These are phyloP conservation scores for Entophlyctis luteolus DNA, from an alignment of 192 early-diverging fungal species.

Conservation along the genomic window DNA sequence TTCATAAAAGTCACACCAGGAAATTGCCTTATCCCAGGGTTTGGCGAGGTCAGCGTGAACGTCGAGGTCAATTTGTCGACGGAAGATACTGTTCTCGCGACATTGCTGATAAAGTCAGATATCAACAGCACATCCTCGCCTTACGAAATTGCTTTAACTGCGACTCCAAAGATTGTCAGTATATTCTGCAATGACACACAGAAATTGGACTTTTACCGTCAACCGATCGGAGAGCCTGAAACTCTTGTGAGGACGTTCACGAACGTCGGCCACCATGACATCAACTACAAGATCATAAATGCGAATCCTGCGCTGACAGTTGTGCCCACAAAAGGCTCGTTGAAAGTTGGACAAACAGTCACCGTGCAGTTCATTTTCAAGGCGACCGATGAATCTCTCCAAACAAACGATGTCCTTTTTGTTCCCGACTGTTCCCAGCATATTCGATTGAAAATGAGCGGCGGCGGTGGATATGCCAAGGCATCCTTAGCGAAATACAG, in stretches of 20 bases:
- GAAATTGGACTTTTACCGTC: slow-evolving; percentile 57
- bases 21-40: slow-evolving; percentile 44
- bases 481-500: slow-evolving; percentile 53
- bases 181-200: slow-evolving; percentile 60
- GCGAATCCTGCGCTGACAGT: slow-evolving; percentile 44
- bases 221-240: slow-evolving; percentile 57
- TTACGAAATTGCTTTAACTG: slow-evolving; percentile 58
- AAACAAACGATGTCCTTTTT: slow-evolving; percentile 51
- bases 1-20: slow-evolving; percentile 52
- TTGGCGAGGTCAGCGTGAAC: slow-evolving; percentile 45
- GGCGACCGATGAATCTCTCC: slow-evolving; percentile 51
- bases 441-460: slow-evolving; percentile 58
- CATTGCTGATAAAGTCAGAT: slow-evolving; percentile 46
- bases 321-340: slow-evolving; percentile 37
- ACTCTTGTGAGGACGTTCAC: slow-evolving; percentile 50
- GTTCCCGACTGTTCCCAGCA: slow-evolving; percentile 59
- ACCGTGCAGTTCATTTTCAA: slow-evolving; percentile 52
- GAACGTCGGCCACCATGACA: slow-evolving; percentile 58
- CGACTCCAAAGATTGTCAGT: slow-evolving; percentile 56
- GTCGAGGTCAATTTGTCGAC: slow-evolving; percentile 53
- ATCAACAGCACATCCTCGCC: slow-evolving; percentile 42
- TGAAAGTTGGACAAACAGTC: slow-evolving; percentile 51
- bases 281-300: slow-evolving; percentile 46
- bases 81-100: slow-evolving; percentile 62
- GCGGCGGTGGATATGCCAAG: slow-evolving; percentile 57